These are phyloP conservation scores for Penicillium silybi DNA, from an alignment of 495 filamentous ascomycete species.

Conservation along the genomic window DNA sequence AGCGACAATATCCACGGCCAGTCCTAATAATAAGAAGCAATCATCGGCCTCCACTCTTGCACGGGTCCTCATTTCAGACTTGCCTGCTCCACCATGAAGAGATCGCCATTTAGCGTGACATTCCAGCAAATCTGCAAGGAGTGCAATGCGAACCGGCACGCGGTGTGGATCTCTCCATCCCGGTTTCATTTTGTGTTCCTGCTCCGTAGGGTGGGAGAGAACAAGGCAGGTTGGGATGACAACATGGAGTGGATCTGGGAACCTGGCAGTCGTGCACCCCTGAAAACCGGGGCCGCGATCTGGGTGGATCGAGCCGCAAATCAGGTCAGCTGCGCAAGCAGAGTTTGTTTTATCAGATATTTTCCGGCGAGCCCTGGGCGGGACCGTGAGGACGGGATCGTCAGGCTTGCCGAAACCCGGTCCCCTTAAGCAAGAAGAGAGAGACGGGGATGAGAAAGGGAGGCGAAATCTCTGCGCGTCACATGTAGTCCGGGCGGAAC, in stretches of 20 bases:
- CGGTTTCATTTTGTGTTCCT: background rate
- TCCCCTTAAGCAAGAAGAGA: background rate
- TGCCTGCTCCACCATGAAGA: background rate
- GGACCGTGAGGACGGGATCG: background rate
- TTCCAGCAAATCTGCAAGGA: background rate
- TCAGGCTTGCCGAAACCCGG: background rate
- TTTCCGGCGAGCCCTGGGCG: background rate
- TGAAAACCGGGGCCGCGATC: slow-evolving; percentile 21
- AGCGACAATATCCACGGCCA: background rate
- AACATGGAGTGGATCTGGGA: background rate
- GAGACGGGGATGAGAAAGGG: background rate
- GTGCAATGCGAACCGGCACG: background rate
- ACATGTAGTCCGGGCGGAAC: slow-evolving; percentile 24
- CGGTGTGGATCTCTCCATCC: background rate
- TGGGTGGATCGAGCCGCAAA: slow-evolving; percentile 22
- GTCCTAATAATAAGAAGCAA: background rate
- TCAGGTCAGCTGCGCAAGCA: slow-evolving; percentile 31
- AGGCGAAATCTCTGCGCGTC: slow-evolving; percentile 34
- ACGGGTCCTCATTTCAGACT: background rate
- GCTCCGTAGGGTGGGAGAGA: background rate
- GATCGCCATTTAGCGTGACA: background rate
- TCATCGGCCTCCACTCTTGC: background rate
- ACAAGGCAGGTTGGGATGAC: background rate
- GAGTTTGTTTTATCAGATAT: slow-evolving; percentile 7
- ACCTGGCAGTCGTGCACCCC: slow-evolving; percentile 4